phyloP scores from a whole-genome alignment of 495 filamentous ascomycete genomes.

The Penicillium atrosanguineum region DNA sequence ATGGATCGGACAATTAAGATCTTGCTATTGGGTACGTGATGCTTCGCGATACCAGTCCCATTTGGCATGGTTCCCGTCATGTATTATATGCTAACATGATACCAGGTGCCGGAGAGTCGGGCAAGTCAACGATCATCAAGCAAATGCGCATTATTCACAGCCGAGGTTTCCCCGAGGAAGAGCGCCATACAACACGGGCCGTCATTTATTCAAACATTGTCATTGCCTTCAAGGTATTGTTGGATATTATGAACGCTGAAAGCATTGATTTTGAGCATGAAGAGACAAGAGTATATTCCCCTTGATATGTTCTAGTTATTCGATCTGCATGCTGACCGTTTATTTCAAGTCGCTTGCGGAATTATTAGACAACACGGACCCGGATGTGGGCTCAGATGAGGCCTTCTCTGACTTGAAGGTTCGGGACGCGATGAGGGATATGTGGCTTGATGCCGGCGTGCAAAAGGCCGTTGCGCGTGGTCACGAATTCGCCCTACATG shows the following conservation, averaged over 20 bases:
- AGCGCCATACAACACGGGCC: slow-evolving; percentile 88
- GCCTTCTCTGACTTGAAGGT: slow-evolving; percentile 63
- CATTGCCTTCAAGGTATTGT: slow-evolving; percentile 81
- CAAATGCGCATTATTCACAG: slow-evolving; percentile 99
- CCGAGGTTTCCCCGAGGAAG: slow-evolving; percentile 84
- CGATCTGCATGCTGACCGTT: not conserved
- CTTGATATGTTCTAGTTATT: not conserved
- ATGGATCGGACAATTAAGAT: slow-evolving; percentile 80
- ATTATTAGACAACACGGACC: slow-evolving; percentile 46
- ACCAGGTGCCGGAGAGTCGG: slow-evolving; percentile 91
- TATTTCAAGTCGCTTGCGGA: slow-evolving; percentile 27
- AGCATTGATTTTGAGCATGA: slow-evolving; percentile 69
- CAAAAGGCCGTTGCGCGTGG: slow-evolving; percentile 83
- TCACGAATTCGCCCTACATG: slow-evolving; percentile 94
- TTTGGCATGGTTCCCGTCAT: not conserved
- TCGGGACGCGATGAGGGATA: slow-evolving; percentile 70
- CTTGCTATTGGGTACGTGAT: slow-evolving; percentile 65
- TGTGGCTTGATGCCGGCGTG: slow-evolving; percentile 84
- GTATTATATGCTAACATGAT: slow-evolving; percentile 8
- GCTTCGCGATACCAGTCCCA: slow-evolving; percentile 18
- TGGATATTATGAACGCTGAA: slow-evolving; percentile 91
- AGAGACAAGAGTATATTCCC: slow-evolving; percentile 64
- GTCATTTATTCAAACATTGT: slow-evolving; percentile 94
- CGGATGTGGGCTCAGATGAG: slow-evolving; percentile 76
- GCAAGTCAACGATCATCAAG: slow-evolving; percentile 97